These are phyloP conservation scores for Recurvomyces mirabilis DNA, from an alignment of 495 filamentous ascomycete genomes.

Conservation along the genomic window DNA sequence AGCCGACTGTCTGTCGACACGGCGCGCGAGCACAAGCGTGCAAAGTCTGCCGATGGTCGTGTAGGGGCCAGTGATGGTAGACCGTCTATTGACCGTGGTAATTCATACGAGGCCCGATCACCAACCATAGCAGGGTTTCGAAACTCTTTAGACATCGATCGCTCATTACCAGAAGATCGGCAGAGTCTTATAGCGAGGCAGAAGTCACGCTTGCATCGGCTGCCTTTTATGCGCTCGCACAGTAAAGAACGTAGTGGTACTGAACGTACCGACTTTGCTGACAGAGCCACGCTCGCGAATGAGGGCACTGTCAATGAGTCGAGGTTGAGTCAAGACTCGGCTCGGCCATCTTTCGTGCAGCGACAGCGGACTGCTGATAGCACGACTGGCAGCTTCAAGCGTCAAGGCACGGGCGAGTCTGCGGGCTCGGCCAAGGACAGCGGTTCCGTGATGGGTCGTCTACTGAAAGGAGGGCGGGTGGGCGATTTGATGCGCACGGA, in stretches of 20 bases:
- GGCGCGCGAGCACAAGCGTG: slow-evolving; percentile 6
- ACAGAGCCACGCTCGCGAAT: neutral
- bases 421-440: slow-evolving; percentile 9
- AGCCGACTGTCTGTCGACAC: slow-evolving; percentile 9
- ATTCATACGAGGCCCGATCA: neutral
- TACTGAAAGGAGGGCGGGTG: slow-evolving; percentile 30
- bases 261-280: slow-evolving; percentile 23
- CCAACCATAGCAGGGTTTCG: neutral
- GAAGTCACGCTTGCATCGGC: slow-evolving; percentile 22
- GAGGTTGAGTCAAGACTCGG: slow-evolving; percentile 2
- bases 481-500: slow-evolving; percentile 26
- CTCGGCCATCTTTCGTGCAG: slow-evolving; percentile 4
- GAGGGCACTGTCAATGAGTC: slow-evolving; percentile 7
- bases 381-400: slow-evolving; percentile 3
- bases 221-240: slow-evolving; percentile 25
- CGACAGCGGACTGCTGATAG: slow-evolving; percentile 14
- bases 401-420: slow-evolving; percentile 1
- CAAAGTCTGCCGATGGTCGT: slow-evolving; percentile 19
- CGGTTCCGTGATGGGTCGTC: slow-evolving; percentile 25
- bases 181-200: neutral
- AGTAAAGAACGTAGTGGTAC: slow-evolving; percentile 24
- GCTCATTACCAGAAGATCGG: neutral
- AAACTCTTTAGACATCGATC: neutral
- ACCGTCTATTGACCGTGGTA: neutral
- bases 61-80: slow-evolving; percentile 1